These are phyloP conservation scores for Malus orientalis DNA, from an alignment of 306 rosid species.

Conservation along the genomic window DNA sequence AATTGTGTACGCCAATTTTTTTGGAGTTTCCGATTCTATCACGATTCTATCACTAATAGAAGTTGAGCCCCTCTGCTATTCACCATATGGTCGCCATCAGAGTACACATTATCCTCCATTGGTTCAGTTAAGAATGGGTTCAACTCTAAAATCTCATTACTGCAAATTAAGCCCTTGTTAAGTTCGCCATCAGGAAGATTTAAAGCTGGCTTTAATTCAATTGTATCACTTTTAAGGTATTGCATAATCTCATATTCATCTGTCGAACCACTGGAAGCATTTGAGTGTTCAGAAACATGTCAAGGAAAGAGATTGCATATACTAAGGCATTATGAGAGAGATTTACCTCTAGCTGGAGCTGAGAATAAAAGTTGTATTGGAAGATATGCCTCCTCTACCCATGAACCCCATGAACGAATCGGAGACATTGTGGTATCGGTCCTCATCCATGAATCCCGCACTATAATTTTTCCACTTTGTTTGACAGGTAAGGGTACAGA, in stretches of 20 bases:
- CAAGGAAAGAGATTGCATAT: constrained; percentile 26
- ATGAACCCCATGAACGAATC: constrained; percentile 35
- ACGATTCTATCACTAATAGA: constrained; percentile 5
- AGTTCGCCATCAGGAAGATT: constrained; percentile 31
- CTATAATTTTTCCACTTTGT: constrained; percentile 37
- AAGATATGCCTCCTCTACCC: constrained; percentile 64
- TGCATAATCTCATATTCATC: constrained; percentile 49
- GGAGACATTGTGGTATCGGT: constrained; percentile 36
- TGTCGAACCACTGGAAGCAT: constrained; percentile 98
- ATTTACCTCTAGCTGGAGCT: constrained; percentile 55
- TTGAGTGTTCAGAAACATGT: constrained; percentile 96
- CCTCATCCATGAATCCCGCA: constrained; percentile 81
- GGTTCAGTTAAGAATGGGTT: constrained; percentile 14
- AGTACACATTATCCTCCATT: constrained; percentile 33
- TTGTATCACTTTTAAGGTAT: constrained; percentile 35
- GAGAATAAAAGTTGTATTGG: constrained; percentile 32
- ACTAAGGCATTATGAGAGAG: constrained; percentile 15
- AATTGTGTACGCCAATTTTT: constrained; percentile 5
- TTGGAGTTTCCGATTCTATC: no score
- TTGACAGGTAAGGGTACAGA: constrained; percentile 52
- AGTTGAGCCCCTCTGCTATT: constrained; percentile 24
- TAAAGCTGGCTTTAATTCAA: constrained; percentile 24
- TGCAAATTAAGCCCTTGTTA: constrained; percentile 32
- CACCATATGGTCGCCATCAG: constrained; percentile 21
- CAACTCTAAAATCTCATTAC: constrained; percentile 4